Evolutionary conservation across 2,329 filamentous ascomycete species (phyloP), one percentile per base, ranked within the genome.

Genomic region (Pseudocercospora cruenta): DNA sequence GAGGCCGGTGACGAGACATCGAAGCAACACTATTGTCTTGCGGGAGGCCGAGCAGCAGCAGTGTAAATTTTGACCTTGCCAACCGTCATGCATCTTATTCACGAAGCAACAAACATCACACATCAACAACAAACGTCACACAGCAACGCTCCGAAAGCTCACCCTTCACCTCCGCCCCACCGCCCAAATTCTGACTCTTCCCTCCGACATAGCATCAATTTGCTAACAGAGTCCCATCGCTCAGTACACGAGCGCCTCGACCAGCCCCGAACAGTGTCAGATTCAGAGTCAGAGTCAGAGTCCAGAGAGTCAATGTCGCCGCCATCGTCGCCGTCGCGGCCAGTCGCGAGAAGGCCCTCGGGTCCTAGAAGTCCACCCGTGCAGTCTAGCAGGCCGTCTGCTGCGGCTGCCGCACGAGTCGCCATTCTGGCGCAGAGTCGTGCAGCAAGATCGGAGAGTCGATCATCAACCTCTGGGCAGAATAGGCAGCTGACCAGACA

Each of bases 1-100:
- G 31, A 39, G 55, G 33, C 19, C 28, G 12, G 21, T 8, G 16
- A 22, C n/a, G 19, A 64, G 55, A 43, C 58, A 64, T 43, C 59
- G 39, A 51, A 67, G 62, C 51, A 58, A 62, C 64, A 62, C 62
- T 6, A 24, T 67, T 14, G 19, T 21, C 9, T 47, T 62, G 31
- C 53, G 31, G 58, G 49, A 28, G 14, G 28, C 36, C 36, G 62
- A 62, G 43, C 62, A 58, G 33, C 58, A 26, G 47, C 51, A 62
- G 19, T 58, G 65, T 67, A 59, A 51, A 62, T 63, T 49, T 24
- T 53, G 26, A 39, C 21, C 31, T 43, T 57, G 12, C 36, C 45
- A 45, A 49, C 57, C 57, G 54, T 64, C 58, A 59, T 57, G 19
- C 26, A 53, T 54, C 28, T 55, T 14, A 39, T 54, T 58, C 33